phyloP scores from a whole-genome alignment of 805 yeast species.

The Metschnikowia lunata region DNA sequence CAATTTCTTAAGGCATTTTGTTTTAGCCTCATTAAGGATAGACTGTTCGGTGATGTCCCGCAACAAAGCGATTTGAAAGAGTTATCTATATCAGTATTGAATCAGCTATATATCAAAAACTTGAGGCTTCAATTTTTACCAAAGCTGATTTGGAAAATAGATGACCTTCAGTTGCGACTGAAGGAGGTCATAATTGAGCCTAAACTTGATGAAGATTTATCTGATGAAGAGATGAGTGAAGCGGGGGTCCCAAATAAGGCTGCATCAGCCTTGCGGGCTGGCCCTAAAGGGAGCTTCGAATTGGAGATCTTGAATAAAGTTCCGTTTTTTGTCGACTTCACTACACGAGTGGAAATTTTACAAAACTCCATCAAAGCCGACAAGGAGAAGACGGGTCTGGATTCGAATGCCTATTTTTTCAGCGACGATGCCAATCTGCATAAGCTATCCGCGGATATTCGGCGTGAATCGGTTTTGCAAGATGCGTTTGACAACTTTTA shows the following conservation, averaged over 20 bases:
- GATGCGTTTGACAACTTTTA: constrained; percentile 68
- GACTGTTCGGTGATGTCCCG: background rate
- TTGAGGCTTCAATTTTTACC: constrained; percentile 53
- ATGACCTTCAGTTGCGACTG: constrained; percentile 28
- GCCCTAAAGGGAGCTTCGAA: constrained; percentile 20
- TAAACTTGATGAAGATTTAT: constrained; percentile 31
- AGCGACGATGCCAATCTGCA: constrained; percentile 13
- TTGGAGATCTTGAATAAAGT: constrained; percentile 53
- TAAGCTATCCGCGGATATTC: constrained; percentile 47
- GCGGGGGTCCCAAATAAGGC: background rate
- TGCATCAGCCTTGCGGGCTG: background rate
- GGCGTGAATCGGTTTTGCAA: constrained; percentile 65
- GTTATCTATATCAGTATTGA: constrained; percentile 48
- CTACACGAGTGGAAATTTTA: constrained; percentile 67
- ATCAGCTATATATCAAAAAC: constrained; percentile 64
- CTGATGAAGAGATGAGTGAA: constrained; percentile 12
- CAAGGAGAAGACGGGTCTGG: constrained; percentile 23
- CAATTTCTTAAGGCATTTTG: constrained; percentile 48
- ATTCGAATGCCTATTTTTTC: constrained; percentile 16
- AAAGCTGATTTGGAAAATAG: constrained; percentile 47
- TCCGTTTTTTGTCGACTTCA: constrained; percentile 80
- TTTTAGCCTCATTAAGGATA: constrained; percentile 36
- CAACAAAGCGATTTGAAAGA: constrained; percentile 16
- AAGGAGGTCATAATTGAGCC: constrained; percentile 31
- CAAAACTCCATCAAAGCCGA: constrained; percentile 60